Conservation (phyloP, 306 rosid species). For the Cucumis cinereus region DNA sequence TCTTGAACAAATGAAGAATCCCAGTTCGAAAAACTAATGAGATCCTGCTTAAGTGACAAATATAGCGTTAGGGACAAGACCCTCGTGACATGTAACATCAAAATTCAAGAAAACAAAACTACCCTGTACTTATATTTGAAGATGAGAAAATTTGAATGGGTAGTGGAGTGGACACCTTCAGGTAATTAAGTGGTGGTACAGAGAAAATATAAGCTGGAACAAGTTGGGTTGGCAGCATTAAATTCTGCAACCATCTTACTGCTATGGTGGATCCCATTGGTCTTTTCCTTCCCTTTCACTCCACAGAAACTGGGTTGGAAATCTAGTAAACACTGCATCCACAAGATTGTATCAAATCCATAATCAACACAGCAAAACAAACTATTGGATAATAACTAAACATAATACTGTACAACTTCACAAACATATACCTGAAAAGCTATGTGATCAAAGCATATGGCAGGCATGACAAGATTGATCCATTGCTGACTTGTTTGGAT, state of each 20-base stretch:
- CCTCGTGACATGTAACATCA: slow-evolving; percentile 2
- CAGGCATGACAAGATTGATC: slow-evolving; percentile 5
- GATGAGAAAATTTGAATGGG: neutral
- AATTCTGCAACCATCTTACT: slow-evolving; percentile 32
- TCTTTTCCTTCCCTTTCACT: slow-evolving; percentile 23
- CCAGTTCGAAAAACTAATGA: neutral
- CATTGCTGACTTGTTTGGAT: neutral
- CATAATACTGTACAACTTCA: neutral
- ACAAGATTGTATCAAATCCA: neutral
- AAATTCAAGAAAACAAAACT: neutral
- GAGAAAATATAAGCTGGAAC: neutral
- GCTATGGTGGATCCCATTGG: slow-evolving; percentile 31
- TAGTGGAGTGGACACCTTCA: neutral
- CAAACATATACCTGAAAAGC: slow-evolving; percentile 2
- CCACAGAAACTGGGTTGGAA: slow-evolving; percentile 15
- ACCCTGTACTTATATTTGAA: neutral
- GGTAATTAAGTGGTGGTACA: neutral
- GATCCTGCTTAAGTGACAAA: neutral
- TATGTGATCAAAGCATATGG: neutral
- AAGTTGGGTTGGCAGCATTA: slow-evolving; percentile 33
- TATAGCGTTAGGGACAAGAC: neutral
- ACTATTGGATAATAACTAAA: slow-evolving; percentile 9
- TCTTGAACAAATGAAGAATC: neutral
- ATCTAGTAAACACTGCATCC: slow-evolving; percentile 6
- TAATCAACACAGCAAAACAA: neutral